A percentile compares a stretch with the other conserved stretches of the same genome.
These are phyloP conservation scores for Moelleriella libera DNA, from an alignment of 2,329 filamentous ascomycete species.

Conservation along the genomic window DNA sequence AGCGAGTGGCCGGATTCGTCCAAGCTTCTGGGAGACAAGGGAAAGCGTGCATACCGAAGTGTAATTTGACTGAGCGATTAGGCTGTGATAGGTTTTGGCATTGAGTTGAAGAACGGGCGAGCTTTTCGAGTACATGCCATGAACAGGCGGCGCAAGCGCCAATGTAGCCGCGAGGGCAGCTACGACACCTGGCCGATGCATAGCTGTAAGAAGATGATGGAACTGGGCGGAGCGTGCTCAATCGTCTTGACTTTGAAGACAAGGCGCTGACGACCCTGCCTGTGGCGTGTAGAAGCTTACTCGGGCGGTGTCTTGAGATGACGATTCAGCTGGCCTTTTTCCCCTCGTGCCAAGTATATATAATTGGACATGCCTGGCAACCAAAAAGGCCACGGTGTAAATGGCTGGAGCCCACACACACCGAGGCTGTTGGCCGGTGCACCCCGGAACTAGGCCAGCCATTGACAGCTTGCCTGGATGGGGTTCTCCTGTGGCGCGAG, in stretches of 20 bases:
- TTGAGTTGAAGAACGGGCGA: slow-evolving; percentile 79
- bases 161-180: slow-evolving; percentile 39
- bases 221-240: not conserved
- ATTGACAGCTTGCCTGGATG: too few relatives aligned
- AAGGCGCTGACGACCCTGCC: too few relatives aligned
- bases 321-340: too few relatives aligned
- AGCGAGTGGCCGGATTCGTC: not conserved
- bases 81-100: slow-evolving; percentile 61
- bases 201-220: slow-evolving; percentile 11
- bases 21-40: not conserved
- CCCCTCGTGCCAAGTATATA: too few relatives aligned
- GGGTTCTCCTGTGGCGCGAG: too few relatives aligned
- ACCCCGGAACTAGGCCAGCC: not conserved
- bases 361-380: not conserved
- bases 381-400: slow-evolving; percentile 17
- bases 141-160: slow-evolving; percentile 48
- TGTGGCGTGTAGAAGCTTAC: too few relatives aligned
- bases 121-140: slow-evolving; percentile 71
- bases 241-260: too few relatives aligned
- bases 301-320: too few relatives aligned
- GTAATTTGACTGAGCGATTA: slow-evolving; percentile 82
- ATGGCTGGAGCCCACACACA: not conserved
- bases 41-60: slow-evolving; percentile 55
- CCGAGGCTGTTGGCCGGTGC: not conserved
- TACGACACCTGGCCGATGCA: slow-evolving; percentile 39